Percentiles rank a stretch among this genome's conserved stretches.
Conservation (phyloP, 305 asterid genomes). For the Solanum hybrid region DNA sequence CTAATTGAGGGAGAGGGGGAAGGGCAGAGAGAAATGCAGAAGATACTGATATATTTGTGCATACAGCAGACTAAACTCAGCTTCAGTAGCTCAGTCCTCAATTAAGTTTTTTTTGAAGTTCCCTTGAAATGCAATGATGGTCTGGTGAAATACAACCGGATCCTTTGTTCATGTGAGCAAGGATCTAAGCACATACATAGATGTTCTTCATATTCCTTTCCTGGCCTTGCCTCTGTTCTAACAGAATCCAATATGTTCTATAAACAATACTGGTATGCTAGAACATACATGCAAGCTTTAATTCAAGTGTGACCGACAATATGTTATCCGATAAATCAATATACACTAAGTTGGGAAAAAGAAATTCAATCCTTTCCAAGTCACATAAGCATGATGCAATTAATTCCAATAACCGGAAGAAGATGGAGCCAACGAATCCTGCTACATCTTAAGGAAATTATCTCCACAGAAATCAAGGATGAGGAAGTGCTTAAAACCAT, state of each 20-base stretch:
- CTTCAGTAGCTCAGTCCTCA: neutral
- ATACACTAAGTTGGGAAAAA: neutral
- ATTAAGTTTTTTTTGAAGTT: neutral
- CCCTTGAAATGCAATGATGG: neutral
- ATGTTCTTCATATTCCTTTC: neutral
- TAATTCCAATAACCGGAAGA: neutral
- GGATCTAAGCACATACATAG: neutral
- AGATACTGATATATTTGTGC: neutral
- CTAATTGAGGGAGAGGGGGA: neutral
- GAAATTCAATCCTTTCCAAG: neutral
- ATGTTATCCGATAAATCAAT: neutral
- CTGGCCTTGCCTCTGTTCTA: neutral
- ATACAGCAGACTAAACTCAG: neutral
- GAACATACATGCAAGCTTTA: neutral
- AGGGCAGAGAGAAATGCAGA: neutral
- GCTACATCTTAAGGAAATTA: neutral
- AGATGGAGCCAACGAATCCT: neutral
- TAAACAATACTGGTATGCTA: neutral
- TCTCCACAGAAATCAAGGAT: neutral
- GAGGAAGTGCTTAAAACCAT: neutral
- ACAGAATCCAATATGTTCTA: neutral
- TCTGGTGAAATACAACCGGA: neutral
- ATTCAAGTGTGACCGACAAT: neutral
- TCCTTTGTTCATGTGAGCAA: neutral
- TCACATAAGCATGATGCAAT: neutral